These are phyloP conservation scores for Metschnikowia similis DNA, from an alignment of 805 yeast genomes.

Conservation along the genomic window DNA sequence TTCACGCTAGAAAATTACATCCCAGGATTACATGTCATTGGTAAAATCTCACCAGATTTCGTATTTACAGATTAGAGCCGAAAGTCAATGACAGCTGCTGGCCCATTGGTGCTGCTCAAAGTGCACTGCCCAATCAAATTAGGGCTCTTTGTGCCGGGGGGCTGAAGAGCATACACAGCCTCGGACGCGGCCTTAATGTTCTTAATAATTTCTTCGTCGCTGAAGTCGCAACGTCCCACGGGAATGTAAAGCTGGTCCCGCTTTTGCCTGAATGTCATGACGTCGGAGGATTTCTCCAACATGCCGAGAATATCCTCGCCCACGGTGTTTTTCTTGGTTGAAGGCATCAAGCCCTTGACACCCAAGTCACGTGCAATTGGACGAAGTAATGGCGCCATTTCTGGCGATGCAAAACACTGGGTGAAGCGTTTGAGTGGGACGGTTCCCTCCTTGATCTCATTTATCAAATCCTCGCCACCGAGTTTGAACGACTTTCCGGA, in stretches of 20 bases:
- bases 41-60: background rate
- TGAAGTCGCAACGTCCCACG: conserved; percentile 72
- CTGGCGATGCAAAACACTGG: conserved; percentile 82
- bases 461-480: conserved; percentile 72
- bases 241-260: conserved; percentile 58
- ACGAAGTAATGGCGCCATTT: conserved; percentile 58
- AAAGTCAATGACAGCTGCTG: conserved; percentile 63
- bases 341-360: conserved; percentile 86
- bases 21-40: background rate
- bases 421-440: conserved; percentile 53
- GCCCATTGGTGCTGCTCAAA: conserved; percentile 70
- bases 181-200: conserved; percentile 66
- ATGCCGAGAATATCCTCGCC: conserved; percentile 55
- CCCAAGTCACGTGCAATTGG: conserved; percentile 79
- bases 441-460: conserved; percentile 49
- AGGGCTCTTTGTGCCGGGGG: conserved; percentile 63
- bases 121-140: conserved; percentile 66
- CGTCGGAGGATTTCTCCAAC: conserved; percentile 56
- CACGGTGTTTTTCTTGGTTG: conserved; percentile 81
- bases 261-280: conserved; percentile 75
- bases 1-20: too few relatives aligned
- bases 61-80: conserved; percentile 17
- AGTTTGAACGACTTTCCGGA: conserved; percentile 54
- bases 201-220: conserved; percentile 68
- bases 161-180: conserved; percentile 52